Evolutionary conservation across 108 stramenopile genomes (phyloP).

Genomic region (Pseudonitzschia multistriata): DNA sequence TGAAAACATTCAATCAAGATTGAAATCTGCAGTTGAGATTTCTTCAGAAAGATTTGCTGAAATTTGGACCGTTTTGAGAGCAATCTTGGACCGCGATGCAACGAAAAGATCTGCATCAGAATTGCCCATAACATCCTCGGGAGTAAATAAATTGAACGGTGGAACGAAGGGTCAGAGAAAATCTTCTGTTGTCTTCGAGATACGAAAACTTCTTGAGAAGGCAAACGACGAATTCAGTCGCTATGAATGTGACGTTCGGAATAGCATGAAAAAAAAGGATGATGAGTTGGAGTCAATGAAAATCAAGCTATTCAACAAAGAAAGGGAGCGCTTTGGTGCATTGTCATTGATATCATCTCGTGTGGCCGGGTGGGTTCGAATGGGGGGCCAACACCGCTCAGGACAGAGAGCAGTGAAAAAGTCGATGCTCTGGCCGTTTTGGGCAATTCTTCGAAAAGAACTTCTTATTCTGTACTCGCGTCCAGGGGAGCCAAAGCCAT

Average conservation of each 20-base stretch:
- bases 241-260: slow-evolving; percentile 21
- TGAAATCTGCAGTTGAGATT: slow-evolving; percentile 1
- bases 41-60: slow-evolving; percentile 13
- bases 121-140: not conserved
- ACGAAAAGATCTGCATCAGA: not conserved
- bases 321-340: slow-evolving; percentile 60
- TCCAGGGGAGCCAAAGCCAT: slow-evolving; percentile 50
- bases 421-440: slow-evolving; percentile 63
- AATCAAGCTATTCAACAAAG: slow-evolving; percentile 53
- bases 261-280: slow-evolving; percentile 24
- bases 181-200: not conserved
- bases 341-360: slow-evolving; percentile 51
- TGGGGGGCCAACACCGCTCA: slow-evolving; percentile 48
- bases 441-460: slow-evolving; percentile 55
- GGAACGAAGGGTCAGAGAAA: not conserved
- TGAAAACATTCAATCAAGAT: slow-evolving; percentile 15
- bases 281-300: slow-evolving; percentile 37
- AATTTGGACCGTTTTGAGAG: not conserved
- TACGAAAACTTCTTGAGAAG: slow-evolving; percentile 6
- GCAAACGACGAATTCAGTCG: slow-evolving; percentile 17
- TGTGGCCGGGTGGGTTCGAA: slow-evolving; percentile 65
- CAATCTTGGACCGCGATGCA: not conserved
- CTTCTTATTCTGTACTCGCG: slow-evolving; percentile 45
- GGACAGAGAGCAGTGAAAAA: slow-evolving; percentile 46
- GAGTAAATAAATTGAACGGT: not conserved